phyloP scores from a whole-genome alignment of 768 basidiomycete species.

The Boletus reticuloceps region DNA sequence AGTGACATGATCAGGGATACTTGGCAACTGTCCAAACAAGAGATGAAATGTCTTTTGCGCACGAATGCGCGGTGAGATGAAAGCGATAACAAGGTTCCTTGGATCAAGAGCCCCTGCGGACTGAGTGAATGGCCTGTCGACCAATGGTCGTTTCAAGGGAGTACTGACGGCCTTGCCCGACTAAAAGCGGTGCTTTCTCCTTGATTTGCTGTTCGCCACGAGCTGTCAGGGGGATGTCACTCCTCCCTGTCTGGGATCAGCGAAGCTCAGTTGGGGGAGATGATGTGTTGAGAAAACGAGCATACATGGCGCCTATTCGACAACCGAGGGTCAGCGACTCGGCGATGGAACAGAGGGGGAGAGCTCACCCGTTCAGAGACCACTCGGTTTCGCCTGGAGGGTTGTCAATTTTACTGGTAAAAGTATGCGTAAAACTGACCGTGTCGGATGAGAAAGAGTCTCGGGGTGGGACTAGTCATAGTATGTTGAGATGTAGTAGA shows the following conservation, averaged over 20 bases:
- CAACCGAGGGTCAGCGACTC: conserved; percentile 4
- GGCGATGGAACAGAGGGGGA: not conserved
- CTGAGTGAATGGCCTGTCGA: not conserved
- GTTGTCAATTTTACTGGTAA: conserved; percentile 1
- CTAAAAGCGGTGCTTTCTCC: conserved; percentile 59
- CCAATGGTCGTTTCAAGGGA: not conserved
- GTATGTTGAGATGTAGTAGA: too few species aligned
- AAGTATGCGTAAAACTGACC: conserved; percentile 39
- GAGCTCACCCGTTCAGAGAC: conserved; percentile 75
- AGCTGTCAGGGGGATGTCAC: conserved; percentile 84
- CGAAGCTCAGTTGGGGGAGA: not conserved
- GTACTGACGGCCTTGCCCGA: conserved; percentile 72
- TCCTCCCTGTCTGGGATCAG: conserved; percentile 67
- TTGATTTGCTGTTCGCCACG: conserved; percentile 71
- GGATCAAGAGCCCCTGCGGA: conserved; percentile 73
- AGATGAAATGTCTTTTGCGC: conserved; percentile 86
- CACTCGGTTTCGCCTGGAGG: conserved; percentile 86
- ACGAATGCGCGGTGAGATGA: conserved; percentile 85
- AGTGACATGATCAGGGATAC: conserved; percentile 49
- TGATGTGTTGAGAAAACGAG: not conserved
- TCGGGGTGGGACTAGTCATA: conserved; percentile 55
- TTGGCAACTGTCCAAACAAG: conserved; percentile 54
- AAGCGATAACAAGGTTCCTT: conserved; percentile 65
- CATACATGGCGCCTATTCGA: conserved; percentile 58
- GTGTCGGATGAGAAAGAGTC: conserved; percentile 79